Conservation (phyloP, 2,329 filamentous ascomycete genomes). For the Aspergillus sclerotialis region DNA sequence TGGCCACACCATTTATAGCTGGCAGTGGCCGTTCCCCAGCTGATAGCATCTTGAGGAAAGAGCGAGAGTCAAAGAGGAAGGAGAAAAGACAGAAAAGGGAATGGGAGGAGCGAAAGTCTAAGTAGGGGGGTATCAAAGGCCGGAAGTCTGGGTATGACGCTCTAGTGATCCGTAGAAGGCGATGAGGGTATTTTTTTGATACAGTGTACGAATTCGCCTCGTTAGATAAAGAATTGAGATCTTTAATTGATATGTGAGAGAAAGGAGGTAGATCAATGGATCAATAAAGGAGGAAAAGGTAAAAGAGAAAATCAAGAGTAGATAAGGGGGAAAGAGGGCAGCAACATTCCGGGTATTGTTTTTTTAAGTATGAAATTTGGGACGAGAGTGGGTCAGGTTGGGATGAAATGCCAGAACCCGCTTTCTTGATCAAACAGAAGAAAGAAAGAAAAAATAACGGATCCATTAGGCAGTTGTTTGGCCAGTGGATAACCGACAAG, state of each 20-base stretch:
- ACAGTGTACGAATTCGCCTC: no score
- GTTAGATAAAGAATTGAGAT: no score
- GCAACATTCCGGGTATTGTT: constrained; percentile 5
- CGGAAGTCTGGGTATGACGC: constrained; percentile 17
- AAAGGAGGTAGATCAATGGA: neutral
- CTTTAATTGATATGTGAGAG: neutral
- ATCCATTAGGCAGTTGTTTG: no score
- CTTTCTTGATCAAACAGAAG: no score
- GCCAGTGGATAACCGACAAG: no score
- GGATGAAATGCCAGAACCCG: no score
- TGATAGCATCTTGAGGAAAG: constrained; percentile 29
- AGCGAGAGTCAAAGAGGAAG: constrained; percentile 3
- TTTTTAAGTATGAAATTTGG: constrained; percentile 17
- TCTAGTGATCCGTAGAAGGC: constrained; percentile 3
- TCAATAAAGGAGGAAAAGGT: constrained; percentile 1
- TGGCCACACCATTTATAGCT: constrained; percentile 13
- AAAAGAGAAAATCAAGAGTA: constrained; percentile 4
- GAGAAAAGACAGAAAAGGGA: constrained; percentile 4
- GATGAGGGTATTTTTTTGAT: no score
- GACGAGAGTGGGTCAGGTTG: constrained; percentile 13
- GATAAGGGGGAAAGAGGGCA: constrained; percentile 7
- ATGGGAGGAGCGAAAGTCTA: no score
- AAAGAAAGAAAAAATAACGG: constrained; percentile 19
- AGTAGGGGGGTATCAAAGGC: no score
- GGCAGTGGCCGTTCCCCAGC: constrained; percentile 29